These are phyloP conservation scores for Geotrichum cucujoidarum DNA, from an alignment of 1,139 yeast genomes.

Conservation along the genomic window DNA sequence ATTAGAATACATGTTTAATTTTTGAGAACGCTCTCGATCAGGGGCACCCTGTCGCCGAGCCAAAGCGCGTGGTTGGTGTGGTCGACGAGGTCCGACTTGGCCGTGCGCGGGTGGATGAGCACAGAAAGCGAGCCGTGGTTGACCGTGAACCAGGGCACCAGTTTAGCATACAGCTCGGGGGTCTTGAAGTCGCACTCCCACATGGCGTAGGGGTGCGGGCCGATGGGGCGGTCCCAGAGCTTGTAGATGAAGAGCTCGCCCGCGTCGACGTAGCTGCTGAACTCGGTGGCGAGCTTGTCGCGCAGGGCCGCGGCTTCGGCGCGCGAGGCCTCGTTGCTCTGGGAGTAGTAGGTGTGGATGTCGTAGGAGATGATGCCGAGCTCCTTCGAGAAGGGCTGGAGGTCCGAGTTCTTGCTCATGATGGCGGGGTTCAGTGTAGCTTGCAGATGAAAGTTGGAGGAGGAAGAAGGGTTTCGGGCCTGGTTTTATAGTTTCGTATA, in stretches of 20 bases:
- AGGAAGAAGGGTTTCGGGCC: no score
- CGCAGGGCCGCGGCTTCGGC: conserved; percentile 42
- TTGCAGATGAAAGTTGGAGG: no score
- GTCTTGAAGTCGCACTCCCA: conserved; percentile 40
- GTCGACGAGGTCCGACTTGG: conserved; percentile 39
- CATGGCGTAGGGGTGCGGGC: conserved; percentile 53
- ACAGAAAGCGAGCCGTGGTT: conserved; percentile 51
- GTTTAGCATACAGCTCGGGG: conserved; percentile 34
- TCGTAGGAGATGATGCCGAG: conserved; percentile 38
- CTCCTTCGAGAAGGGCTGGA: conserved; percentile 7
- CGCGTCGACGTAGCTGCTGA: conserved; percentile 41
- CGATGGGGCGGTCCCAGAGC: conserved; percentile 49
- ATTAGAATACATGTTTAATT: background rate
- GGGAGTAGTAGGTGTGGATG: conserved; percentile 53
- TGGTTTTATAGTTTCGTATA: no score
- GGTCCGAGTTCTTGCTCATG: conserved; percentile 14
- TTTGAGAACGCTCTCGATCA: conserved; percentile 23
- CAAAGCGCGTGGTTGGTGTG: conserved; percentile 53
- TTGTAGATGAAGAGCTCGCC: conserved; percentile 45
- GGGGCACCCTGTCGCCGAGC: conserved; percentile 43
- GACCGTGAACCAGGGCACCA: conserved; percentile 43
- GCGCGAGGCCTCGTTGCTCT: conserved; percentile 38
- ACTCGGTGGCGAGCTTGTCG: conserved; percentile 42
- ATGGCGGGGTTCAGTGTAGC: no score
- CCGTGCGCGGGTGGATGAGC: conserved; percentile 50